Percentiles rank a stretch among this genome's conserved stretches.
Evolutionary conservation across 495 filamentous ascomycete genomes (phyloP).

Genomic region (Aspergillus kassunensis): DNA sequence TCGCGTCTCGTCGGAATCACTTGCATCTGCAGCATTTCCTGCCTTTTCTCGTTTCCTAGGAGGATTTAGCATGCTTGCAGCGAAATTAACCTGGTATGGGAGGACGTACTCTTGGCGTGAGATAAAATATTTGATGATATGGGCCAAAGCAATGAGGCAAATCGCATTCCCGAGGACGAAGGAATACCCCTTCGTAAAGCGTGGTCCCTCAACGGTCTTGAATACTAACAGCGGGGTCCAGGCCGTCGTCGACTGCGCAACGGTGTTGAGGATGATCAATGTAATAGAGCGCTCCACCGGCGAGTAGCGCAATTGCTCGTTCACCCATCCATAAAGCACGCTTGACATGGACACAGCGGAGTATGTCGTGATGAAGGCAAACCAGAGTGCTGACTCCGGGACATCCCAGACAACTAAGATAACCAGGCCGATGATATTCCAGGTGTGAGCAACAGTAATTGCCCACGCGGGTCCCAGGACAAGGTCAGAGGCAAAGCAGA

Average conservation of each 20-base stretch:
- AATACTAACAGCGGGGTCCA: constrained; percentile 38
- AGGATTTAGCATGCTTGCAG: neutral
- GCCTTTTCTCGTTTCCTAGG: constrained; percentile 4
- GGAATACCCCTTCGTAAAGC: constrained; percentile 46
- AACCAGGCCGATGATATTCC: constrained; percentile 37
- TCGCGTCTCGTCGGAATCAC: neutral
- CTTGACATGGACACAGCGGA: constrained; percentile 33
- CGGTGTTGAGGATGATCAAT: constrained; percentile 47
- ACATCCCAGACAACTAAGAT: constrained; percentile 51
- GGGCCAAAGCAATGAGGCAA: constrained; percentile 31
- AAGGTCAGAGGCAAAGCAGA: constrained; percentile 48
- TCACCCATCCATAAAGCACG: constrained; percentile 46
- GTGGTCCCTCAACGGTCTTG: constrained; percentile 43
- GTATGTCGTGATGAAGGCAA: constrained; percentile 40
- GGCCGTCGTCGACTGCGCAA: constrained; percentile 45
- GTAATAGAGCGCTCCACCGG: constrained; percentile 55
- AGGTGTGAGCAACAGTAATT: constrained; percentile 40
- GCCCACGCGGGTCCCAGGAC: constrained; percentile 40
- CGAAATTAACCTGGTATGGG: neutral
- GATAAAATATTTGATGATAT: constrained; percentile 8
- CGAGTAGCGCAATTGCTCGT: constrained; percentile 45
- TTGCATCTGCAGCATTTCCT: neutral
- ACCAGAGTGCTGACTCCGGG: constrained; percentile 44
- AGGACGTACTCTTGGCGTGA: constrained; percentile 7
- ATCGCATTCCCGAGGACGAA: constrained; percentile 45